A percentile compares a stretch with the other conserved stretches of the same genome.
Evolutionary conservation across 331 rosid genomes (phyloP).

Genomic region (Malus hybrid): DNA sequence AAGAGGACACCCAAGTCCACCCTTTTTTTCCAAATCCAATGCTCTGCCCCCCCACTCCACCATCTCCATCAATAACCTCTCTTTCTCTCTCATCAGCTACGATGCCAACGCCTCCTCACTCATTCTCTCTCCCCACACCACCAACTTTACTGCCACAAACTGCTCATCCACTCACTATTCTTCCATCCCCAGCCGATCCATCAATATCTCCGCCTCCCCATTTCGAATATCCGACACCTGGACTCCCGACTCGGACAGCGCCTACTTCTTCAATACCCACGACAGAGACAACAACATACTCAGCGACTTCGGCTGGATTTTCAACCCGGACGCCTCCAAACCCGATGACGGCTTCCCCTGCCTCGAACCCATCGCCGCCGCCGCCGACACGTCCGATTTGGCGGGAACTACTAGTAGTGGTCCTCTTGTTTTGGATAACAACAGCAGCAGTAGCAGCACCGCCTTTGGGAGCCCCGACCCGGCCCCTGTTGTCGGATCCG

Average conservation of each 20-base stretch:
- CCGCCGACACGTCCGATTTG: slow-evolving; percentile 22
- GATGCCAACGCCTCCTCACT: no score
- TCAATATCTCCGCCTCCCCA: no score
- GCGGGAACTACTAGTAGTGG: slow-evolving; percentile 9
- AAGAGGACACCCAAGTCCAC: no score
- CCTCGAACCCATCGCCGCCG: slow-evolving; percentile 18
- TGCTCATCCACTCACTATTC: no score
- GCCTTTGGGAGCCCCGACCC: slow-evolving; percentile 14
- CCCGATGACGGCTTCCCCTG: neutral
- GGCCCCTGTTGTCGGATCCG: slow-evolving; percentile 20
- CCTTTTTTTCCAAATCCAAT: no score
- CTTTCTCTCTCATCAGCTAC: no score
- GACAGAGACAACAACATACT: slow-evolving; percentile 37
- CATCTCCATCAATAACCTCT: no score
- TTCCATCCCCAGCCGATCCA: no score
- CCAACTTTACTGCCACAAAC: no score
- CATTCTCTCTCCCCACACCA: no score
- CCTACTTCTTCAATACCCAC: slow-evolving; percentile 23
- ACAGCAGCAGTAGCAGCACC: neutral
- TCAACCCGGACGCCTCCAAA: slow-evolving; percentile 21
- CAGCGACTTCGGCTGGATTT: slow-evolving; percentile 61
- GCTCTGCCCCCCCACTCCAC: no score
- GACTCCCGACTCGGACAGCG: slow-evolving; percentile 26
- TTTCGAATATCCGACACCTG: slow-evolving; percentile 12
- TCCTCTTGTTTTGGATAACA: neutral